Evolutionary conservation across 768 basidiomycete species (phyloP), one percentile per base, ranked within the genome.

Genomic region (Mycena polygramma): DNA sequence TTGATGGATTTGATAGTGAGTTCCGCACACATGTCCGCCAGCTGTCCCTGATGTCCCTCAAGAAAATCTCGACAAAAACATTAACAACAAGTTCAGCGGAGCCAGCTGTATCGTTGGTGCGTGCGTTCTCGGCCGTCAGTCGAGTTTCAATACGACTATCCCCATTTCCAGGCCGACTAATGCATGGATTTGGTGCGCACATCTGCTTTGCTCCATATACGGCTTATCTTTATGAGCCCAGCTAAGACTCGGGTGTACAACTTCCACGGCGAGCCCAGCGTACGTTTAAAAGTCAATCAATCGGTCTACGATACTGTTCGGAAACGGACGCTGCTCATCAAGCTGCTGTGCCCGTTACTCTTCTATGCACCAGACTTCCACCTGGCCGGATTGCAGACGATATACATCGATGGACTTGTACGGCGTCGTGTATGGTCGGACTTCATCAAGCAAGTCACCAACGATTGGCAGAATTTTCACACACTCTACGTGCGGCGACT

Each of bases 281-380:
- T 85, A 7, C 86, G 88, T 10, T 77, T 89, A 19, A 77, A 82
- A 46, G 80, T 84, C 2, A 79, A 84, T 61, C 82, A 83, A 68
- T 87, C 85, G 13, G 80, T 89, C 9, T 78, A 85, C 64, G 76
- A 76, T 0, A 73, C 72, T 6, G 58, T 63, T 10, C 67, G 63
- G 37, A 73, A 75, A 30, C 80, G 79, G 15, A 86, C 89, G 1
- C 72, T 64, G 43, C 71, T 83, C 20, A 83, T 90, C 75, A 75
- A 60, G 11, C 58, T 77, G 0, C 59, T 85, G 4, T 85, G 85
- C 0, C 82, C 83, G 0, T 24, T 89, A 6, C 76, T 90, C 7
- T 91, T 90, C 77, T 85, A 80, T 57, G 80, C 83, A 4, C 90
- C 90, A 0, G 79, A 86, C 43, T 77, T 84, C 19, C 87, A 89